Evolutionary conservation across 129 eudicot genomes (phyloP).

Genomic region (Chrysanthemum seticuspe): DNA sequence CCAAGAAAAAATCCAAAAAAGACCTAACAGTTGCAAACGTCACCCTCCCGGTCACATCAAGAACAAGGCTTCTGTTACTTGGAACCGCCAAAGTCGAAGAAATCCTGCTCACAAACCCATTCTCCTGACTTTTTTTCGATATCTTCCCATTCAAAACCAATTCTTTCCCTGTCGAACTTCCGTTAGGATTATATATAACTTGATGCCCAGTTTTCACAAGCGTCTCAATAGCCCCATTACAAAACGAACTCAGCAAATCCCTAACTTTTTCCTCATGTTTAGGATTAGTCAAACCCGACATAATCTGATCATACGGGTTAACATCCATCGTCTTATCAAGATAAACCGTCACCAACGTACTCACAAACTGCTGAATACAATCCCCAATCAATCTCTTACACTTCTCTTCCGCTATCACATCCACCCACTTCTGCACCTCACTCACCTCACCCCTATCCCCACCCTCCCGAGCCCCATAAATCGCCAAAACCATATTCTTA

Average conservation of each 20-base stretch:
- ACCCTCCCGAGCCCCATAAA: slow-evolving; percentile 36
- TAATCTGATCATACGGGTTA: slow-evolving; percentile 72
- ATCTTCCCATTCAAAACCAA: slow-evolving; percentile 19
- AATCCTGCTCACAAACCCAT: slow-evolving; percentile 55
- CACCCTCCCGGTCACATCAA: slow-evolving; percentile 74
- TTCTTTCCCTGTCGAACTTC: slow-evolving; percentile 24
- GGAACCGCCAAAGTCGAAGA: slow-evolving; percentile 82
- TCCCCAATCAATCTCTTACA: slow-evolving; percentile 56
- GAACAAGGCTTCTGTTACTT: slow-evolving; percentile 70
- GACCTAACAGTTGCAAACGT: slow-evolving; percentile 72
- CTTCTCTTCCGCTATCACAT: slow-evolving; percentile 50
- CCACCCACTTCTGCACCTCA: slow-evolving; percentile 50
- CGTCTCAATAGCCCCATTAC: slow-evolving; percentile 77
- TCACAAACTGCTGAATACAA: slow-evolving; percentile 66
- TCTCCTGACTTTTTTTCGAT: slow-evolving; percentile 27
- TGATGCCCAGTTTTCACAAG: slow-evolving; percentile 67
- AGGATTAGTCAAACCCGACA: slow-evolving; percentile 83
- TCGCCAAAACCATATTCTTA: slow-evolving; percentile 62
- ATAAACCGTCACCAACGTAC: slow-evolving; percentile 77
- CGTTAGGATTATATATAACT: slow-evolving; percentile 37
- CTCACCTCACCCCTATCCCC: slow-evolving; percentile 7
- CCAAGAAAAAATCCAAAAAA: slow-evolving; percentile 59
- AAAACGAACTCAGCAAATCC: slow-evolving; percentile 53
- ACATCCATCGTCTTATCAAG: slow-evolving; percentile 83
- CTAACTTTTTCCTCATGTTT: slow-evolving; percentile 69